These are phyloP conservation scores for Boletus patriciae DNA, from an alignment of 768 basidiomycete genomes.

Conservation along the genomic window DNA sequence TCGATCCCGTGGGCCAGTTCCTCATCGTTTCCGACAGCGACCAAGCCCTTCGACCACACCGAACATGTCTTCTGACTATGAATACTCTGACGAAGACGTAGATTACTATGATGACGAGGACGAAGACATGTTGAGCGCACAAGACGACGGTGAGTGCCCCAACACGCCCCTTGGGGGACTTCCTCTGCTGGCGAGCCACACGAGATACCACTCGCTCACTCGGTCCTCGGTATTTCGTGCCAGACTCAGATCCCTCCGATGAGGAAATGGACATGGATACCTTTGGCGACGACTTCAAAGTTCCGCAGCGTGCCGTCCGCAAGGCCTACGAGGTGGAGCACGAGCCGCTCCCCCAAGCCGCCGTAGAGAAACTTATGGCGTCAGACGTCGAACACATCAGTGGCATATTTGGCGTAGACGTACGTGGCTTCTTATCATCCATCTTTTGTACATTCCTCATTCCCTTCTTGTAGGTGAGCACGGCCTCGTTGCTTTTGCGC, in stretches of 20 bases:
- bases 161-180: background rate
- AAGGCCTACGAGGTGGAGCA: conserved; percentile 88
- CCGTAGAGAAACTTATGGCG: conserved; percentile 77
- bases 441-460: background rate
- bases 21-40: conserved; percentile 21
- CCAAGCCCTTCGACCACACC: conserved; percentile 10
- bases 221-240: conserved; percentile 9
- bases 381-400: conserved; percentile 83
- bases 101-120: conserved; percentile 73
- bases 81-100: conserved; percentile 65
- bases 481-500: conserved; percentile 77
- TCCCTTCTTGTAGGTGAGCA: conserved; percentile 48
- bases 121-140: conserved; percentile 61
- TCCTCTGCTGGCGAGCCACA: conserved; percentile 26
- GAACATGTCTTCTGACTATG: conserved; percentile 64
- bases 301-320: conserved; percentile 51
- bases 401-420: conserved; percentile 86
- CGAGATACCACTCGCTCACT: conserved; percentile 17
- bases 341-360: conserved; percentile 66
- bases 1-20: conserved; percentile 26
- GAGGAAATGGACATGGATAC: conserved; percentile 73
- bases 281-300: conserved; percentile 62
- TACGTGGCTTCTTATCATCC: conserved; percentile 42
- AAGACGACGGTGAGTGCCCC: conserved; percentile 51
- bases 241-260: conserved; percentile 46